Evolutionary conservation across 768 basidiomycete genomes (phyloP).

Genomic region (Gyrodon lividus): DNA sequence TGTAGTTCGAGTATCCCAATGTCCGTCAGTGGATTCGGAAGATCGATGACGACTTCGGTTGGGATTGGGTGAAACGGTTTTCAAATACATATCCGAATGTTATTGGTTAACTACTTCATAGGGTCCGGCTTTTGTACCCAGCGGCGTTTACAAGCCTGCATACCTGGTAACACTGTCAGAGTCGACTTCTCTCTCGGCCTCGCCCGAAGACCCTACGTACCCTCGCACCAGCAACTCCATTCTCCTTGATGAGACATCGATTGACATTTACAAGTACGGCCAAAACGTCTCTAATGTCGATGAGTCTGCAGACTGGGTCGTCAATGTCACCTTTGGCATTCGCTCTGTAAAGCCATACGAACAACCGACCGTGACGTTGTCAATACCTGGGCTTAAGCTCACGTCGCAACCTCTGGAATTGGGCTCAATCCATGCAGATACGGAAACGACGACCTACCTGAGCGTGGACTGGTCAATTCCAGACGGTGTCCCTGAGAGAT

Average conservation of each 20-base stretch:
- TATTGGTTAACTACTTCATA: constrained; percentile 12
- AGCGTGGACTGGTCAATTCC: constrained; percentile 46
- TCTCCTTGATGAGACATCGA: constrained; percentile 50
- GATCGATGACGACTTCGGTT: constrained; percentile 54
- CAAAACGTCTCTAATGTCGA: constrained; percentile 43
- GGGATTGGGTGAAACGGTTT: constrained; percentile 50
- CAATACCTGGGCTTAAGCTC: constrained; percentile 47
- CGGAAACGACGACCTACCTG: constrained; percentile 38
- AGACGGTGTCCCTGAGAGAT: constrained; percentile 45
- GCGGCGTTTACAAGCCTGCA: constrained; percentile 54
- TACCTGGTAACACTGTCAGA: constrained; percentile 45
- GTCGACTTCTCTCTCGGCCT: constrained; percentile 18
- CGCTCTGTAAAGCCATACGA: constrained; percentile 40
- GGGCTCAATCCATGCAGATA: constrained; percentile 18
- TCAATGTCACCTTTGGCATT: constrained; percentile 52
- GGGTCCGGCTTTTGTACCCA: constrained; percentile 59
- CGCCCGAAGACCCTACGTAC: constrained; percentile 25
- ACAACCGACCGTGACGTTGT: constrained; percentile 39
- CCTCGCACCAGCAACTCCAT: constrained; percentile 27
- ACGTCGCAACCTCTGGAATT: constrained; percentile 31
- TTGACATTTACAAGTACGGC: constrained; percentile 56
- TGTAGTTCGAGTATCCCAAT: constrained; percentile 50
- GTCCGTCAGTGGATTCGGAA: constrained; percentile 51
- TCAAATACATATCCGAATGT: not conserved
- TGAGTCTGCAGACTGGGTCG: constrained; percentile 52